phyloP scores from a whole-genome alignment of 176 grass and related monocot species.

The Musa itinerans region DNA sequence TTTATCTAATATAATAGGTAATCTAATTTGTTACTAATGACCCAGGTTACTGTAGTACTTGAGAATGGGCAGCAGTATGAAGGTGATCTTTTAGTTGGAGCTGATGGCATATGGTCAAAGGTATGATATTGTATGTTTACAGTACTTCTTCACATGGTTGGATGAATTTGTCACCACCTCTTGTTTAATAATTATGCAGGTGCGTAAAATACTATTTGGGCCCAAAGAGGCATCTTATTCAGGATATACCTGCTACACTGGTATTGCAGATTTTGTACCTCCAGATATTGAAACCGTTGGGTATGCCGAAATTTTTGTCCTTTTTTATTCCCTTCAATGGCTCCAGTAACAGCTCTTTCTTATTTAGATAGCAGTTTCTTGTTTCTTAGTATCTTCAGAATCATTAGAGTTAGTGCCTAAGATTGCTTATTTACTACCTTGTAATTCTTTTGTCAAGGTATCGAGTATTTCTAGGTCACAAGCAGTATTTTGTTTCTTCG shows the following conservation, averaged over 20 bases:
- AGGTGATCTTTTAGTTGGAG: constrained; percentile 94
- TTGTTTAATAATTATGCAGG: constrained; percentile 36
- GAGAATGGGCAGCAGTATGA: constrained; percentile 80
- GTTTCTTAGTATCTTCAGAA: background rate
- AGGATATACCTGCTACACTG: constrained; percentile 94
- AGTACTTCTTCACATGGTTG: background rate
- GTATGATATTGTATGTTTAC: constrained; percentile 19
- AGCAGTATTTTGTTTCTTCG: constrained; percentile 96
- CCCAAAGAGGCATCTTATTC: constrained; percentile 69
- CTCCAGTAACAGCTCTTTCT: background rate
- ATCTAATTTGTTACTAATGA: background rate
- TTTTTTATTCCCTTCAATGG: background rate
- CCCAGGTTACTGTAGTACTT: constrained; percentile 73
- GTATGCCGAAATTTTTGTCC: constrained; percentile 33
- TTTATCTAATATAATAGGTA: too few relatives aligned
- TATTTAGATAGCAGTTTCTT: background rate
- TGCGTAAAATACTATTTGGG: constrained; percentile 74
- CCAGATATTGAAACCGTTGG: constrained; percentile 91
- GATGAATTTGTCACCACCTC: background rate
- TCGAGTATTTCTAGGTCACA: constrained; percentile 95
- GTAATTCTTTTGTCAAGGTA: constrained; percentile 38
- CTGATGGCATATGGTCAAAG: constrained; percentile 98
- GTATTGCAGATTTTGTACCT: constrained; percentile 93
- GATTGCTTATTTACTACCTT: background rate
- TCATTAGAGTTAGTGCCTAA: background rate